Conservation (phyloP, 2,329 filamentous ascomycete species). For the Arthrobotrys conoides region DNA sequence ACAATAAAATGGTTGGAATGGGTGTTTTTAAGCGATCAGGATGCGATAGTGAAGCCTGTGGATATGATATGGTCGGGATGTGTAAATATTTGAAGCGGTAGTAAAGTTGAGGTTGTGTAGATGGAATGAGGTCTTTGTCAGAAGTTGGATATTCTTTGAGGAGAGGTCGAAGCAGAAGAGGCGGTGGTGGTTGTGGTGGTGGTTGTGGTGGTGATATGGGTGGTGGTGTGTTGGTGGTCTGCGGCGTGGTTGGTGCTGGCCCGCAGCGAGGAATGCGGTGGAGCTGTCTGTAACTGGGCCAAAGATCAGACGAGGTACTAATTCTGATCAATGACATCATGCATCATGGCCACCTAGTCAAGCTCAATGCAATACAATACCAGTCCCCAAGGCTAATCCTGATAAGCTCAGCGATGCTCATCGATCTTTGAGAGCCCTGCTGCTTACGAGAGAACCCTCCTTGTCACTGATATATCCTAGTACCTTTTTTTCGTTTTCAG, state of each 20-base stretch:
- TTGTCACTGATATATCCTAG: background rate
- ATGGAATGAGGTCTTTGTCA: background rate
- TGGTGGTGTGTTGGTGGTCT: constrained; percentile 54
- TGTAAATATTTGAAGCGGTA: background rate
- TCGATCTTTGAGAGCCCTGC: background rate
- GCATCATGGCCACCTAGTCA: background rate
- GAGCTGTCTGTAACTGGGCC: background rate
- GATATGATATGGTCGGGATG: background rate
- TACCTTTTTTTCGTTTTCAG: no score
- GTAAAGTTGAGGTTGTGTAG: background rate
- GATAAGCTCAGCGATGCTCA: background rate
- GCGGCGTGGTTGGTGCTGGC: constrained; percentile 7
- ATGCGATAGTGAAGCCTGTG: background rate
- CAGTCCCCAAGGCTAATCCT: background rate
- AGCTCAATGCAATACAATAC: no score
- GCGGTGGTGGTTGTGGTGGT: background rate
- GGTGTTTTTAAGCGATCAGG: background rate
- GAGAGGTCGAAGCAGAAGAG: no score
- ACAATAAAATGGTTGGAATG: background rate
- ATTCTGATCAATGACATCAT: constrained; percentile 6
- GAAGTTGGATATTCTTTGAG: constrained; percentile 1
- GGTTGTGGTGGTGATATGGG: background rate
- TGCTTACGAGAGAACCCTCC: background rate
- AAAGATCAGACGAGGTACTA: constrained; percentile 37
- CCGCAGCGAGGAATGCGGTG: background rate